Base-by-base conservation (phyloP, 2,329 filamentous ascomycete genomes). In the Aspergillus niger region DNA sequence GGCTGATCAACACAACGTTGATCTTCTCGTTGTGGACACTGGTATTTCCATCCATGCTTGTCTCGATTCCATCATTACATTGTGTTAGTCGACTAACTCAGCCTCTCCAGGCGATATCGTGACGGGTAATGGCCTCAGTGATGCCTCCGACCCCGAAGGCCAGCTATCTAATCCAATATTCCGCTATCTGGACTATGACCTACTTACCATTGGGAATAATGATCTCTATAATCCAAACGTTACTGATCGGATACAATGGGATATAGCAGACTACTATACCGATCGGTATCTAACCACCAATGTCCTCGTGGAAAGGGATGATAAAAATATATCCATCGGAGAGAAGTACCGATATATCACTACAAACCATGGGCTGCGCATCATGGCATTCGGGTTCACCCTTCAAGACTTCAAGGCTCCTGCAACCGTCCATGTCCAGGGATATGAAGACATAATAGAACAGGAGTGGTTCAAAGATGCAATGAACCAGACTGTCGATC, bases 21-120 rank as follows among this genome's bases (percentile, higher is more conserved):
- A 57, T n/a, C 44, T 57, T 41, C 44, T 57, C 3, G 47, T 57
- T 10, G 47, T 57, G 17, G 55, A 57, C 17, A 57, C 55, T 4
- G 55, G 55, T 50, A 50, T 15, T 24, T 43, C 13, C 6, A 20
- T 8, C n/a, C n/a, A 6, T n/a, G 2, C 11, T 17, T 17, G 17
- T 17, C 17, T 17, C 17, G 17, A 17, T 17, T 17, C 17, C 17
- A 17, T 17, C 17, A 17, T 17, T 17, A 17, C 17, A 17, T 17
- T 17, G 17, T 17, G 17, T 17, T 5, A 10, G 8, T 28, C 26
- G 5, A 30, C 41, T 44, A 22, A 44, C 41, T 1, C 17, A 8
- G 8, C 0, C 3, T 8, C 3, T 17, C 7, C 2, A 55, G 53
- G 53, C n/a, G 53, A 55, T 11, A 20, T 55, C 3, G 38, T 55